Base-by-base conservation (phyloP, 768 basidiomycete species). In the Psilocybe cubensis region DNA sequence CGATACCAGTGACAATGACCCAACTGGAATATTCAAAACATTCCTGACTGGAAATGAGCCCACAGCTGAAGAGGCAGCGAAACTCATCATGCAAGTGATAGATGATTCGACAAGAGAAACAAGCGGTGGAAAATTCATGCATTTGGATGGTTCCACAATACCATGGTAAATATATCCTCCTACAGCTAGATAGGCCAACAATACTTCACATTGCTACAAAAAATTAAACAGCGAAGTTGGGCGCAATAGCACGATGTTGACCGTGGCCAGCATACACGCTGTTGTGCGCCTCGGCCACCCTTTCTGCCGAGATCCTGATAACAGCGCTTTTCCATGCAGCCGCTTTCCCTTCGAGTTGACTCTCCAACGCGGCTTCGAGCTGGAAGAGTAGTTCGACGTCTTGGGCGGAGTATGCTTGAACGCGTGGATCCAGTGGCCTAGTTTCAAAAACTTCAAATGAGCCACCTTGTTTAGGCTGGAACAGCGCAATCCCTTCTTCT, bases 391-490 rank as follows among this genome's bases (percentile, higher is more conserved):
- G 46, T 4, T 62, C 57, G 12, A 73, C 73, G 38, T 74, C 71
- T 48, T 70, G 69, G 21, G 70, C 69, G 21, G 66, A 68, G 43
- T 74, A 74, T 12, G 62, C 58, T 3, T 64, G 33, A 21, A 73
- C 55, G 20, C 59, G 63, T 0, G 58, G 51, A 40, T 63, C 62
- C 4, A 73, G 63, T 2, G 73, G 72, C 8, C 73, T 61, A 11
- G 61, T 54, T 35, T 68, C 66, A 47, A 73, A 72, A 14, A 72
- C 62, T 3, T 63, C 64, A 33, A 66, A 65, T 5, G 65, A 61
- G 12, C 70, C 70, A 2, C 73, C 73, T 17, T 57, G 56, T 40
- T 70, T 64, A 1, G 74, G 75, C 2, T 55, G 57, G 49, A 74
- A 74, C 4, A 76, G 66, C n/a, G 29, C 17, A 1, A 56, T 40